phyloP scores from a whole-genome alignment of 805 yeast species.

The Candida schatavii region DNA sequence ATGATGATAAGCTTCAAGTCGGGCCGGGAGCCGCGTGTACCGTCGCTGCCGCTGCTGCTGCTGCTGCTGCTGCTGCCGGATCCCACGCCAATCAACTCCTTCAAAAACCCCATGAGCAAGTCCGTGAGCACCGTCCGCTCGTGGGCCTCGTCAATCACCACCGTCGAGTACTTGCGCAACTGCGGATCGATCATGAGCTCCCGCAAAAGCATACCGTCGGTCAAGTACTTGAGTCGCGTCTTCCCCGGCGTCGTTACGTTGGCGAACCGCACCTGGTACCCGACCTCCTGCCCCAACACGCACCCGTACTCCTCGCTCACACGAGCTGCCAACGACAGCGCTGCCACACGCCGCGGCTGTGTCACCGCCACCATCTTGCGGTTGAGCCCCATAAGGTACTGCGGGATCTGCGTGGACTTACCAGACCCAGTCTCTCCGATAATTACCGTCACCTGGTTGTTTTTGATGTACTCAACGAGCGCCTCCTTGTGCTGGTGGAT shows the following conservation, averaged over 20 bases:
- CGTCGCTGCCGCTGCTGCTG: too few relatives aligned
- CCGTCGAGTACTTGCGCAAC: slow-evolving; percentile 64
- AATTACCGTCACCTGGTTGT: slow-evolving; percentile 69
- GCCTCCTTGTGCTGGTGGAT: slow-evolving; percentile 69
- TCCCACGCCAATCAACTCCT: slow-evolving; percentile 62
- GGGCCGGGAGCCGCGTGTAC: slow-evolving; percentile 44
- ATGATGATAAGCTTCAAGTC: slow-evolving; percentile 74
- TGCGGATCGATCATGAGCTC: slow-evolving; percentile 77
- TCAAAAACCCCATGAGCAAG: slow-evolving; percentile 82
- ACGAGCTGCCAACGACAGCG: slow-evolving; percentile 87
- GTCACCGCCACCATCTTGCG: slow-evolving; percentile 78
- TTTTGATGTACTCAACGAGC: slow-evolving; percentile 51
- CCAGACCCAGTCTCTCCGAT: slow-evolving; percentile 99
- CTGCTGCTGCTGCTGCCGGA: too few relatives aligned
- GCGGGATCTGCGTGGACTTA: slow-evolving; percentile 96
- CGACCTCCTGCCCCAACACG: slow-evolving; percentile 74
- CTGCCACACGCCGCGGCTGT: slow-evolving; percentile 97
- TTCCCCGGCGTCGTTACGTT: slow-evolving; percentile 52
- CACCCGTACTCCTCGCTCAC: slow-evolving; percentile 88
- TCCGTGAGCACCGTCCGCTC: slow-evolving; percentile 94
- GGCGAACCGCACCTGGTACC: slow-evolving; percentile 91
- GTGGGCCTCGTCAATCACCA: slow-evolving; percentile 95
- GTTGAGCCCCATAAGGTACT: slow-evolving; percentile 62
- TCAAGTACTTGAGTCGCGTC: slow-evolving; percentile 79
- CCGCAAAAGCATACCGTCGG: slow-evolving; percentile 96